Base-by-base conservation (phyloP, 73 alveolate genomes). In the Urostyla sp. region DNA sequence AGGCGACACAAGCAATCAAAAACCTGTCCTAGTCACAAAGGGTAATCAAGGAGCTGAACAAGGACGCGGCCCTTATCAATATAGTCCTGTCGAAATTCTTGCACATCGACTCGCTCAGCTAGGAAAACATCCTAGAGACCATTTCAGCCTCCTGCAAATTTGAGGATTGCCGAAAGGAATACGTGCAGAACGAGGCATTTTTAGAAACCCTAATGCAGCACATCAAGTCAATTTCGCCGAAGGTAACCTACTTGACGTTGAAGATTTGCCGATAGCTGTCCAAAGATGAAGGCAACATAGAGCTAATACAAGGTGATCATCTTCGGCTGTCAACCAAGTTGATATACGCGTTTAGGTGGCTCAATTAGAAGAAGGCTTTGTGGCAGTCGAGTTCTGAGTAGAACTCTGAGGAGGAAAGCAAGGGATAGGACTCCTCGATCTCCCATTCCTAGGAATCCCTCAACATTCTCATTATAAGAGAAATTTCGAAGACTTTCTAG, bases 341-440 rank as follows among this genome's bases (percentile, higher is more conserved):
- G 31, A 81, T 81, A 16, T 81, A 81, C 54, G 91, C 82, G 4
- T 81, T 81, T 73, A 74, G 57, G 23, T 84, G 92, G 92, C 84
- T 84, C 7, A 69, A 83, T 50, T 24, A 57, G 53, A 81, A 81
- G 36, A 18, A 38, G 34, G 46, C n/a, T n/a, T n/a, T n/a, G n/a
- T n/a, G n/a, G n/a, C n/a, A n/a, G n/a, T n/a, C n/a, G n/a, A 37
- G 26, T 3, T 43, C 58, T 28, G 18, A 30, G 54, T 23, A n/a
- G 15, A 55, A 7, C 13, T 21, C 13, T 23, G 11, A 18, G 30
- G 72, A n/a, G 37, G 37, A 20, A 34, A 28, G 27, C 13, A 11
- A 6, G 76, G 37, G 18, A n/a, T 59, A 6, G 76, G 37, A 16
- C 16, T n/a, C 18, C 6, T 35, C 31, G 32, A 31, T 26, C 20